These are phyloP conservation scores for Mucor indicus DNA, from an alignment of 371 early-diverging fungal genomes.

Conservation along the genomic window DNA sequence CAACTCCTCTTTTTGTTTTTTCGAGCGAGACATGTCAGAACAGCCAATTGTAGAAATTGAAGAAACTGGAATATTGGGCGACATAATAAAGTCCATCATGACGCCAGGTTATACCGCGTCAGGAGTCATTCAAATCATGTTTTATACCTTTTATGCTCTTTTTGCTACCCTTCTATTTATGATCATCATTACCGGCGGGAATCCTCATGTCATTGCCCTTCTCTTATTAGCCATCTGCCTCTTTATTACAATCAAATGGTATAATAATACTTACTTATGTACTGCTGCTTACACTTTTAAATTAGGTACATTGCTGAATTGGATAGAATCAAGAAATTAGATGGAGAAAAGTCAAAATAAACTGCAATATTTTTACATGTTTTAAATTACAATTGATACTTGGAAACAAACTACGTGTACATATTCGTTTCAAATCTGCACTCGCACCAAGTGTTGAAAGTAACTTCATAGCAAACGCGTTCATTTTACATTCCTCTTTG, in stretches of 20 bases:
- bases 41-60: no score
- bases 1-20: no score
- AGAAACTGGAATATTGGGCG: constrained; percentile 23
- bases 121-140: constrained; percentile 53
- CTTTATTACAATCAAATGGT: constrained; percentile 59
- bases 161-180: constrained; percentile 46
- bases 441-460: no score
- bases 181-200: constrained; percentile 44
- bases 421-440: no score
- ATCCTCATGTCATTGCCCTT: constrained; percentile 54
- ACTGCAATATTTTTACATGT: neutral
- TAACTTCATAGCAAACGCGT: no score
- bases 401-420: no score
- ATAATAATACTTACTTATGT: neutral
- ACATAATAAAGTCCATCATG: constrained; percentile 52
- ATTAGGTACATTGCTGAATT: constrained; percentile 24
- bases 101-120: constrained; percentile 58
- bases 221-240: constrained; percentile 47
- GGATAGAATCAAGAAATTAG: no score
- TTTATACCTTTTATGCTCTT: constrained; percentile 54
- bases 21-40: no score
- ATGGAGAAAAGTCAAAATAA: constrained; percentile 1
- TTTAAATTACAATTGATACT: no score
- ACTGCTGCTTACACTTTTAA: neutral
- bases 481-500: no score